Evolutionary conservation across 805 yeast species (phyloP).

Genomic region (Cyberlindnera japonica): DNA sequence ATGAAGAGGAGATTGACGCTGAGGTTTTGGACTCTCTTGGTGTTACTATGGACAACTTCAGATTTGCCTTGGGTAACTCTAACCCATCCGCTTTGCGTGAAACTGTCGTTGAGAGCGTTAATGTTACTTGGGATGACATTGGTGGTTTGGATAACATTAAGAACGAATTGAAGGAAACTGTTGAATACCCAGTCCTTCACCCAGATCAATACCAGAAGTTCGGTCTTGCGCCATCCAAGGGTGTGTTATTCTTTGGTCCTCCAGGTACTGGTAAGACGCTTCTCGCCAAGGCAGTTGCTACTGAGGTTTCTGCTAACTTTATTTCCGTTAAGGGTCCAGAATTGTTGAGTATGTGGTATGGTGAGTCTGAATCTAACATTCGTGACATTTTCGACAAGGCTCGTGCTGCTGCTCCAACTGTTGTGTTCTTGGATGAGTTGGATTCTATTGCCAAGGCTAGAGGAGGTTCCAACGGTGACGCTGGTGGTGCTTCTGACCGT

Average conservation of each 20-base stretch:
- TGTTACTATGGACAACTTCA: slow-evolving; percentile 98
- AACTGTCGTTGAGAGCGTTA: slow-evolving; percentile 97
- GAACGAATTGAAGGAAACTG: slow-evolving; percentile 97
- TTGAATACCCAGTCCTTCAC: slow-evolving; percentile 97
- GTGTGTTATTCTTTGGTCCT: slow-evolving; percentile 98
- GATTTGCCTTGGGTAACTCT: slow-evolving; percentile 95
- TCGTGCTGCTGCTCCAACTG: slow-evolving; percentile 99
- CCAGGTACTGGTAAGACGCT: slow-evolving; percentile 99
- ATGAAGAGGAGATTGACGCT: slow-evolving; percentile 95
- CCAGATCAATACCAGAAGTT: slow-evolving; percentile 98
- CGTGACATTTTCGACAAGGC: slow-evolving; percentile 98
- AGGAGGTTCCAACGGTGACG: slow-evolving; percentile 88
- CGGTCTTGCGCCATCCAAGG: slow-evolving; percentile 96
- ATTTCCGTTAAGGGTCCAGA: slow-evolving; percentile 97
- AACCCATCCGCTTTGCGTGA: slow-evolving; percentile 99
- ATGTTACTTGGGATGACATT: slow-evolving; percentile 98
- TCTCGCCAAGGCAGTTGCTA: slow-evolving; percentile 98
- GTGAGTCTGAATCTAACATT: slow-evolving; percentile 96
- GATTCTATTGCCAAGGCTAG: slow-evolving; percentile 97
- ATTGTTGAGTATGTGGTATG: slow-evolving; percentile 97
- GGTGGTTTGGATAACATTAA: slow-evolving; percentile 97
- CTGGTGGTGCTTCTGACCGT: slow-evolving; percentile 96
- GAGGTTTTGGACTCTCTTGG: slow-evolving; percentile 94
- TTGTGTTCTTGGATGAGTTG: slow-evolving; percentile 95
- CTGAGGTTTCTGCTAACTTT: slow-evolving; percentile 97